Conservation (phyloP, 169 alveolate genomes). For the Theileria annulata region DNA sequence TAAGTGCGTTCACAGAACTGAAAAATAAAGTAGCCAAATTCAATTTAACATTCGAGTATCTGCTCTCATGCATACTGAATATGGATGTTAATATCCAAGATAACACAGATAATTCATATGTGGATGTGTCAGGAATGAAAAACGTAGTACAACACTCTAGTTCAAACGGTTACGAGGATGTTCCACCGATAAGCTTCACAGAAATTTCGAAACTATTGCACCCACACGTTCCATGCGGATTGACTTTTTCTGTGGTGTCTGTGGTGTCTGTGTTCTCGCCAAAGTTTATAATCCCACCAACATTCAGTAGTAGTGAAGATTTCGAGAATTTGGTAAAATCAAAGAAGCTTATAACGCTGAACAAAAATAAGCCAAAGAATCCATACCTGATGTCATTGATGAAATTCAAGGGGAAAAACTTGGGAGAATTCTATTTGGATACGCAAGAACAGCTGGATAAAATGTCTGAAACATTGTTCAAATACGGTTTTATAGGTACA, state of each 20-base stretch:
- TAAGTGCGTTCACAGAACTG: not conserved
- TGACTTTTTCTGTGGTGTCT: not conserved
- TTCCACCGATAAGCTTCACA: not conserved
- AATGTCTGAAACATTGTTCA: not conserved
- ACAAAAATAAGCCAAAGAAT: not conserved
- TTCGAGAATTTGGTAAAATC: slow-evolving; percentile 3
- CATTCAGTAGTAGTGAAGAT: not conserved
- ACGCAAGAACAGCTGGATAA: slow-evolving; percentile 13
- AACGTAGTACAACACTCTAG: not conserved
- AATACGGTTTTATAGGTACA: not conserved
- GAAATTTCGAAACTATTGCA: not conserved
- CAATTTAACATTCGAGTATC: not conserved
- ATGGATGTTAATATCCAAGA: not conserved
- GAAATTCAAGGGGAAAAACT: not conserved
- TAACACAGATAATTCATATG: not conserved
- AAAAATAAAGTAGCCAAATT: not conserved
- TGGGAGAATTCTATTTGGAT: slow-evolving; percentile 9
- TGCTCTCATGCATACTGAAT: not conserved
- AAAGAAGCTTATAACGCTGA: slow-evolving; percentile 17
- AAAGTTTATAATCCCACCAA: not conserved
- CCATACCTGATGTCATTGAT: not conserved
- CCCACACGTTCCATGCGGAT: slow-evolving; percentile 25
- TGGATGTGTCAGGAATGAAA: not conserved
- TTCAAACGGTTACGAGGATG: not conserved
- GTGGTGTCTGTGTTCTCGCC: slow-evolving; percentile 13